phyloP scores from a whole-genome alignment of 345 rosid genomes.

The Garcia nutans region DNA sequence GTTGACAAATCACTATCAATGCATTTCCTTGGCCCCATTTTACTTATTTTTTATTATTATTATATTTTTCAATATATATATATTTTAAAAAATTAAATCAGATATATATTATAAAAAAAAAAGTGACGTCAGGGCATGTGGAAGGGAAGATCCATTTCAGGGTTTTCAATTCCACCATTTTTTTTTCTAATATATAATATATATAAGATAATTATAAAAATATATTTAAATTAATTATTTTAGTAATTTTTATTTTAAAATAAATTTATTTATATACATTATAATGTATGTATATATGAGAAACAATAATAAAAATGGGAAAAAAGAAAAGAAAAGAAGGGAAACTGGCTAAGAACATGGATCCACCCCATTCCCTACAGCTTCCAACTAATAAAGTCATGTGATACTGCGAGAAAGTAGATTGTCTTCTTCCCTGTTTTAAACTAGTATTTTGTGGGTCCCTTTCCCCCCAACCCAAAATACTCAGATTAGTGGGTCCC shows the following conservation, averaged over 20 bases:
- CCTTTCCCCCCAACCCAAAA: constrained; percentile 6
- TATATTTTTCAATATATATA: background rate
- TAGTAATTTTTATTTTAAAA: no score
- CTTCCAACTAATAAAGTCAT: constrained; percentile 51
- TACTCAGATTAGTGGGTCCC: constrained; percentile 29
- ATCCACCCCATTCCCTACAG: constrained; percentile 40
- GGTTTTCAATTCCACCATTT: background rate
- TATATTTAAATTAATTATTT: no score
- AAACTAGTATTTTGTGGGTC: constrained; percentile 22
- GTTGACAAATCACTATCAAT: constrained; percentile 21
- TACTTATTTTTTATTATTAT: no score
- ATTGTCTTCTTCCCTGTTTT: constrained; percentile 25
- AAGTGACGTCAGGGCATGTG: constrained; percentile 6
- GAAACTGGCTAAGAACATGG: constrained; percentile 39
- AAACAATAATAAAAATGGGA: no score
- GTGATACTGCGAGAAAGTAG: constrained; percentile 33
- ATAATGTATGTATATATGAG: no score
- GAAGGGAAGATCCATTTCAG: background rate
- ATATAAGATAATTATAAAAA: background rate
- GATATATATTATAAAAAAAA: background rate
- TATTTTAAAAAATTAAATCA: background rate
- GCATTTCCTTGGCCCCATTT: constrained; percentile 6
- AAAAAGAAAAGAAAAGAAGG: background rate
- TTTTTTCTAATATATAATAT: no score
- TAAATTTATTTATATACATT: no score